Conservation (phyloP, 495 filamentous ascomycete genomes). For the Daldinia vernicosa region DNA sequence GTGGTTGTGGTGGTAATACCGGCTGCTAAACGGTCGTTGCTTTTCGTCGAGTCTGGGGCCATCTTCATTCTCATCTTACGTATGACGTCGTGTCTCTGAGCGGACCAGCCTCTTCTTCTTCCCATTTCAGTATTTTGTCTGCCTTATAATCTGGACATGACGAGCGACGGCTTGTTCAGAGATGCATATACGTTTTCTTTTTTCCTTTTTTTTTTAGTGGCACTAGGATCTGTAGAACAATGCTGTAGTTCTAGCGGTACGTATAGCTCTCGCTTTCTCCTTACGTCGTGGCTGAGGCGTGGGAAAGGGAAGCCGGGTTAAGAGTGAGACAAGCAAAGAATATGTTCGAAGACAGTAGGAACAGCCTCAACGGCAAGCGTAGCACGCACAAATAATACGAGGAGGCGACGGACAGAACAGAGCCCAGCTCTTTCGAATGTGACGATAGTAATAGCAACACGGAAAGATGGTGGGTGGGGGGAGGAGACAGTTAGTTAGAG, state of each 20-base stretch:
- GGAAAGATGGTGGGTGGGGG: constrained; percentile 28
- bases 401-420: constrained; percentile 18
- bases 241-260: constrained; percentile 8
- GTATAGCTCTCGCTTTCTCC: constrained; percentile 21
- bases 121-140: constrained; percentile 31
- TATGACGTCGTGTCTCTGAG: constrained; percentile 45
- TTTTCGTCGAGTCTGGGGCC: constrained; percentile 44
- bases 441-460: constrained; percentile 27
- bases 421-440: constrained; percentile 39
- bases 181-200: constrained; percentile 10
- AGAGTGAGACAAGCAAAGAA: constrained; percentile 33
- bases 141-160: constrained; percentile 42
- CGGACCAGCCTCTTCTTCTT: constrained; percentile 33
- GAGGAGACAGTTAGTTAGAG: constrained; percentile 7
- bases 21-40: constrained; percentile 45
- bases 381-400: constrained; percentile 15
- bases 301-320: constrained; percentile 13
- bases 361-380: constrained; percentile 8
- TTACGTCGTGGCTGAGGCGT: constrained; percentile 38
- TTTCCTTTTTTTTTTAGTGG: constrained; percentile 4
- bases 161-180: constrained; percentile 2
- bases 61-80: constrained; percentile 40
- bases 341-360: constrained; percentile 18
- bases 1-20: constrained; percentile 11
- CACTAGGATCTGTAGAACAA: constrained; percentile 12